Base-by-base conservation (phyloP, 2,329 filamentous ascomycete species). In the Paraphoma sp. region DNA sequence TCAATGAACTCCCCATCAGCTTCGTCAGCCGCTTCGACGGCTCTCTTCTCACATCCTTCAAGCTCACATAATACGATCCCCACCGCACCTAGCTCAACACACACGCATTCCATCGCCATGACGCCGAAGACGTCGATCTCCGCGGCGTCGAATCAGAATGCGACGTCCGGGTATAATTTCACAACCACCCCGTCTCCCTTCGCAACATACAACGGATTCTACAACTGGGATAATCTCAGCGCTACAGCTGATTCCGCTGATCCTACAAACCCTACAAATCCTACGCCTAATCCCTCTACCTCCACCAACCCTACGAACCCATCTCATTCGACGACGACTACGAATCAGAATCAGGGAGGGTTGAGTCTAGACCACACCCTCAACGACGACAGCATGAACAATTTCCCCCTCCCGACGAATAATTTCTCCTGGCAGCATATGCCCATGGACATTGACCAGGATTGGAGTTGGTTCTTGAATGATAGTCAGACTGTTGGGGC, bases 361-460 rank as follows among this genome's bases (percentile, higher is more conserved):
- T 64, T 17, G 62, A n/a, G n/a, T n/a, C 54, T 38, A 56, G 62
- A 1, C 62, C 18, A 23, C 10, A 17, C 41, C n/a, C 18, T 51
- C n/a, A 45, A 51, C 18, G 51, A 53, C 45, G 73, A 72, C 40
- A 56, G 53, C 31, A 69, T 73, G 67, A 67, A 53, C 40, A 71
- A 69, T 38, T 75, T 71, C 59, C 67, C 67, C 8, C 62, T 72
- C 4, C 70, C 73, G 28, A 74, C 70, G 9, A 76, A 73, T 43
- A 75, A 72, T 56, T 76, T 76, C 55, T 63, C 54, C 2, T 77
- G 75, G 76, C 74, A 77, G 58, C 76, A 75, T 38, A 72, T 76
- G 67, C 73, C 73, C 36, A 76, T 77, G 73, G 74, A 77, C 31
- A 76, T 77, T 45, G 75, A 78, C 46, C 76, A 78, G 65, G 76